These are phyloP conservation scores for Cercospora nicotianae DNA, from an alignment of 2,329 filamentous ascomycete species.

Conservation along the genomic window DNA sequence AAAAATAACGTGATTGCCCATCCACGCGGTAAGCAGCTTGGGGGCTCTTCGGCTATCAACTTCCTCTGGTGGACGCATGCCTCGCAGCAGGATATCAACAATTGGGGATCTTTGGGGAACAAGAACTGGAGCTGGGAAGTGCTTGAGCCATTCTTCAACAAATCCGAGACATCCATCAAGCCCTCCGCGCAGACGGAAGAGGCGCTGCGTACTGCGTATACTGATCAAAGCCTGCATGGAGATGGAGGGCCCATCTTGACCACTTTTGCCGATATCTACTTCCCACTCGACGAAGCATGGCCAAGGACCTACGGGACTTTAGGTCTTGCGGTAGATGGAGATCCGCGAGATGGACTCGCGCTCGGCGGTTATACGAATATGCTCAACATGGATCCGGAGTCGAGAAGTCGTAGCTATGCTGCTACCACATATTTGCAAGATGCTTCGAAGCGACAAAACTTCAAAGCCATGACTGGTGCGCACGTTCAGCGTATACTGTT, in stretches of 20 bases:
- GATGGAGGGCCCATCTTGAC: conserved; percentile 37
- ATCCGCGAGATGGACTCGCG: conserved; percentile 11
- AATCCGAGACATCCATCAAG: conserved; percentile 13
- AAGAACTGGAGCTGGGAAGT: conserved; percentile 40
- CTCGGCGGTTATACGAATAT: conserved; percentile 17
- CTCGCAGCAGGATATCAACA: conserved; percentile 30
- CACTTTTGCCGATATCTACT: conserved; percentile 37
- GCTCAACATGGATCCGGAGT: conserved; percentile 14
- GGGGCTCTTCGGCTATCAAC: conserved; percentile 22
- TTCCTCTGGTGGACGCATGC: conserved; percentile 29
- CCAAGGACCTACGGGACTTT: conserved; percentile 20
- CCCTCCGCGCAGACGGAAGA: conserved; percentile 8
- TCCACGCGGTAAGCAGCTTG: conserved; percentile 20
- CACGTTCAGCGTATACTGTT: conserved; percentile 50
- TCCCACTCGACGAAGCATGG: conserved; percentile 20
- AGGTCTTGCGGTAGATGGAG: neutral
- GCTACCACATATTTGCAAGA: conserved; percentile 29
- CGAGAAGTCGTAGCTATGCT: conserved; percentile 27
- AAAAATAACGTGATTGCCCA: conserved; percentile 16
- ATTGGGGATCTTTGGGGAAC: conserved; percentile 38
- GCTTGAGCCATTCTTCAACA: conserved; percentile 20
- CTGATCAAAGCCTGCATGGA: conserved; percentile 36
- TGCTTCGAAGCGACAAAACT: conserved; percentile 31
- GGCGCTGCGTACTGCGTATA: conserved; percentile 18
- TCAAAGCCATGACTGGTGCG: conserved; percentile 42